These are phyloP conservation scores for Melanomma pulvis-pyrius DNA, from an alignment of 495 filamentous ascomycete genomes.

Conservation along the genomic window DNA sequence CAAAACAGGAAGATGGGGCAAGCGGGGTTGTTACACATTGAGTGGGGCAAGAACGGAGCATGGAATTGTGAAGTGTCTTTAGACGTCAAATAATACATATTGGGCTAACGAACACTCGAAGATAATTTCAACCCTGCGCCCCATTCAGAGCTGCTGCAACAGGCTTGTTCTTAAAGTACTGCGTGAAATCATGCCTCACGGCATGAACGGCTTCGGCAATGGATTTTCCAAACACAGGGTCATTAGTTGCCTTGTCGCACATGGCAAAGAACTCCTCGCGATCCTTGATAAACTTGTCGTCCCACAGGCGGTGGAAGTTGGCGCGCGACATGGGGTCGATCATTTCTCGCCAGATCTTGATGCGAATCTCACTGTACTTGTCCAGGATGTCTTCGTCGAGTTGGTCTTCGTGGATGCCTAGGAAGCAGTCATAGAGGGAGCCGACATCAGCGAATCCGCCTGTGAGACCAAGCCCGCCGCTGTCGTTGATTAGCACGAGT, in stretches of 20 bases:
- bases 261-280: conserved; percentile 33
- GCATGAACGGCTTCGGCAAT: conserved; percentile 22
- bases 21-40: not conserved
- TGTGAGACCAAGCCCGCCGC: conserved; percentile 63
- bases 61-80: not conserved
- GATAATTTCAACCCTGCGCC: not conserved
- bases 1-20: not conserved
- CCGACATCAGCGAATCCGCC: conserved; percentile 64
- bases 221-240: conserved; percentile 25
- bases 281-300: conserved; percentile 12
- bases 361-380: conserved; percentile 59
- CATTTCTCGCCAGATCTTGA: conserved; percentile 57
- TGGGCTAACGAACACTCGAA: not conserved
- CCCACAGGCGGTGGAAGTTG: conserved; percentile 46
- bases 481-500: conserved; percentile 10
- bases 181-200: conserved; percentile 34
- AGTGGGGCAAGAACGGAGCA: not conserved
- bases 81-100: not conserved
- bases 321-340: conserved; percentile 60
- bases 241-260: conserved; percentile 30
- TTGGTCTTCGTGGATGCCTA: conserved; percentile 57
- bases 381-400: conserved; percentile 61
- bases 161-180: conserved; percentile 31
- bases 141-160: not conserved
- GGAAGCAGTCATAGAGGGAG: conserved; percentile 60